Percentiles rank a stretch among this genome's conserved stretches.
phyloP scores from a whole-genome alignment of 2,329 filamentous ascomycete species.

The Exophiala calicioides region DNA sequence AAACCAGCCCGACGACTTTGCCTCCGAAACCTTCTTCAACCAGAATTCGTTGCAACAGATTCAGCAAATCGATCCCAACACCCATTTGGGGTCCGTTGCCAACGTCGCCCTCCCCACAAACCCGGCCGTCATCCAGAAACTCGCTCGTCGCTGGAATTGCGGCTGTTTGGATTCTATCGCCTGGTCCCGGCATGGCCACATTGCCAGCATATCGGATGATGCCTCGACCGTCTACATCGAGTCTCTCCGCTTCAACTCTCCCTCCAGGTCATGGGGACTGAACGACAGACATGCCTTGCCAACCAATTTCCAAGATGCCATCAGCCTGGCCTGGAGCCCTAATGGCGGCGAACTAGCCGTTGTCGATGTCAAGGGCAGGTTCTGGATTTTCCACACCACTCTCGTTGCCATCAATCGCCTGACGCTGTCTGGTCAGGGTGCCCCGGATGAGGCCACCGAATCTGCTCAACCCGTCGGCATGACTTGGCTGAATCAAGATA shows the following conservation, averaged over 20 bases:
- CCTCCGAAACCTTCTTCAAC: conserved; percentile 30
- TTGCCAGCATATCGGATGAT: conserved; percentile 28
- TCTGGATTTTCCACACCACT: conserved; percentile 69
- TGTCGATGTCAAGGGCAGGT: conserved; percentile 74
- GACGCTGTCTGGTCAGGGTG: conserved; percentile 61
- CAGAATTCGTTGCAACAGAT: conserved; percentile 25
- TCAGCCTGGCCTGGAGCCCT: conserved; percentile 81
- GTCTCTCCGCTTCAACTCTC: conserved; percentile 20
- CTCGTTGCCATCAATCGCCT: conserved; percentile 73
- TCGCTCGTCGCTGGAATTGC: conserved; percentile 21
- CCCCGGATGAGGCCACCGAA: conserved; percentile 71
- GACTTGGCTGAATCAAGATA: conserved; percentile 74
- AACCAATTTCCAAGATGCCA: conserved; percentile 36
- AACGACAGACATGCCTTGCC: conserved; percentile 18
- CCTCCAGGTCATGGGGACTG: conserved; percentile 20
- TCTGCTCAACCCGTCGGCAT: conserved; percentile 76
- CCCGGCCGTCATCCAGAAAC: conserved; percentile 19
- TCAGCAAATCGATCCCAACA: conserved; percentile 23
- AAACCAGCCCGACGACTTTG: conserved; percentile 25
- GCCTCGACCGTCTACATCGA: conserved; percentile 25
- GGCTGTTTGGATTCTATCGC: conserved; percentile 26
- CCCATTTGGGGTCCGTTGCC: conserved; percentile 14
- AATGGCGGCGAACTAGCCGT: conserved; percentile 78
- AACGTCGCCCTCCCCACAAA: conserved; percentile 23
- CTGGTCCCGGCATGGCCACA: conserved; percentile 30